Evolutionary conservation across 1,284 basidiomycete species (phyloP), one percentile per base, ranked within the genome.

Genomic region (Naganishia sp.): DNA sequence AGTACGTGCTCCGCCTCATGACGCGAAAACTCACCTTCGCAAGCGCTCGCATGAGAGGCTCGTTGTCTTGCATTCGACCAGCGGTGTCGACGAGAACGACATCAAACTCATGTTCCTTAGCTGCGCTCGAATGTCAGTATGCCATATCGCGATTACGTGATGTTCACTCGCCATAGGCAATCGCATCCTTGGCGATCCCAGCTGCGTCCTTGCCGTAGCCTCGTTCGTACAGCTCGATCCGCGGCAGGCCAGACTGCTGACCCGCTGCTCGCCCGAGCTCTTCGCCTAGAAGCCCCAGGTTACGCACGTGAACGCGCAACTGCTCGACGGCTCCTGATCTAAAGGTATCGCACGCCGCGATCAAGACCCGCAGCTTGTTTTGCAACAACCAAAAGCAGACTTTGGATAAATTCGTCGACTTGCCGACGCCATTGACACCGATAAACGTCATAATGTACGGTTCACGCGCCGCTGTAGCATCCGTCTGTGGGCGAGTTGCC

Each of bases 301-400:
- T 99, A 64, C 92, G 85, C 23, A 98, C 95, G 78, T 99, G 96
- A 9, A 97, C 94, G 9, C 94, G 86, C 35, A 99, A 84, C 79
- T 99, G 96, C 79, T 99, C 96, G 45, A 99, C 95, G 0, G 96
- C 96, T 39, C 96, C 96, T 74, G 90, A 92, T 84, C 94, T 84
- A 83, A 99, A 99, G 3, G 96, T 99, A 78, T 99, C 96, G 75
- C 96, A 99, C 13, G 96, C 96, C 31, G 96, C 96, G 72, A 99
- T 98, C 70, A 99, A 84, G 23, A 99, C 95, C 35, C 90, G 85
- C 49, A 95, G 80, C 10, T 89, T 88, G 75, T 99, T 99, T 80
- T 99, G 95, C 54, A 99, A 87, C 23, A 99, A 84, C 96, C 96
- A 99, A 82, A 99, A 99, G 80, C 93, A 95, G 56, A 99, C 95